Evolutionary conservation across 768 basidiomycete genomes (phyloP).

Genomic region (Phaeotremella fagi): DNA sequence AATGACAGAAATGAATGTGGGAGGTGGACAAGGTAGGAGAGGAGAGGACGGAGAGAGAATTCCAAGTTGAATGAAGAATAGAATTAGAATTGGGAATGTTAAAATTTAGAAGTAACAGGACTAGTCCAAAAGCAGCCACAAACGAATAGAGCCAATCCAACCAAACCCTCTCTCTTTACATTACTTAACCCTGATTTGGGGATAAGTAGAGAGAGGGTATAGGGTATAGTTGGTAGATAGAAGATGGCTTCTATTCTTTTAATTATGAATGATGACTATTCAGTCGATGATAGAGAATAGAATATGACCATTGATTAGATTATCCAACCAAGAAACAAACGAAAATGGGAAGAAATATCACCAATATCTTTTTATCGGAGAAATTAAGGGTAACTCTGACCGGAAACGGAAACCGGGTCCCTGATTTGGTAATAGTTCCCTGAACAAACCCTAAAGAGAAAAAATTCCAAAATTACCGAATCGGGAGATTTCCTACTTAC

Average conservation of each 20-base stretch:
- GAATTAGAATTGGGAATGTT: no score
- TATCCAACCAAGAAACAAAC: not conserved
- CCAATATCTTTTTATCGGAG: not conserved
- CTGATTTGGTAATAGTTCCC: not conserved
- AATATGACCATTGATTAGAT: no score
- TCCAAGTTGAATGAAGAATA: no score
- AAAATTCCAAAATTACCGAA: not conserved
- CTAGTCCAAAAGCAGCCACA: slow-evolving; percentile 1
- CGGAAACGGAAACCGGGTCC: slow-evolving; percentile 1
- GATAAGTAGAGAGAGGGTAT: not conserved
- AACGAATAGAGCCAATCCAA: not conserved
- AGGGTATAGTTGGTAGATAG: not conserved
- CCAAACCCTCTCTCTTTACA: not conserved
- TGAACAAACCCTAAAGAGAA: not conserved
- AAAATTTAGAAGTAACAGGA: not conserved
- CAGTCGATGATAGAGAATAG: no score
- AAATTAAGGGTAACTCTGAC: not conserved
- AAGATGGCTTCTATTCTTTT: no score
- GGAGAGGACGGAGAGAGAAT: no score
- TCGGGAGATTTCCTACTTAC: not conserved
- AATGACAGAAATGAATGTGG: not conserved
- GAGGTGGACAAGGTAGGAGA: not conserved
- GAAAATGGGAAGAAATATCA: not conserved
- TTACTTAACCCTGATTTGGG: not conserved
- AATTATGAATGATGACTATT: no score